Percentiles rank a stretch among this genome's conserved stretches.
Conservation (phyloP, 2,329 filamentous ascomycete genomes). For the Magnaporthiopsis poae region DNA sequence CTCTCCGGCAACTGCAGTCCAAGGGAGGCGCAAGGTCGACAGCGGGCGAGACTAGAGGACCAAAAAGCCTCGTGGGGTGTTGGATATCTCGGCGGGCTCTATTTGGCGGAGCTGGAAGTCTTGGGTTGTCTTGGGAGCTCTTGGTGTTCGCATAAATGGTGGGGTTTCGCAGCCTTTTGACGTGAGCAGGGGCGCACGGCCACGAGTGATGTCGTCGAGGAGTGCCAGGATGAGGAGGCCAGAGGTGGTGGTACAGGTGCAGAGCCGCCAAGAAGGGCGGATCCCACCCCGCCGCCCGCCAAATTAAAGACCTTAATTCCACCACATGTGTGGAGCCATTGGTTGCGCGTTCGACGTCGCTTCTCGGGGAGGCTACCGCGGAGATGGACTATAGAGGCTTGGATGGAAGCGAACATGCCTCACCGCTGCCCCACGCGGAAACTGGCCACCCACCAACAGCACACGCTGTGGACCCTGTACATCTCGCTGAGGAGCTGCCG, state of each 20-base stretch:
- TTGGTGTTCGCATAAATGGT: neutral
- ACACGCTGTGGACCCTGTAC: neutral
- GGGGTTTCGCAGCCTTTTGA: neutral
- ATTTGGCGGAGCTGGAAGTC: neutral
- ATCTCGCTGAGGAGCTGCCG: no score
- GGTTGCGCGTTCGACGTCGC: neutral
- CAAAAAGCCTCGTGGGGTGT: neutral
- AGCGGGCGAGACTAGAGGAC: neutral
- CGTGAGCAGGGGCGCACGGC: neutral
- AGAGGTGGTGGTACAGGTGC: neutral
- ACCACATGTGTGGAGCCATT: slow-evolving; percentile 4
- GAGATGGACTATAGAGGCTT: no score
- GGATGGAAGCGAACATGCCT: neutral
- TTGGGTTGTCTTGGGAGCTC: slow-evolving; percentile 1
- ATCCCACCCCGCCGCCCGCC: neutral
- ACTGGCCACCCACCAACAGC: neutral
- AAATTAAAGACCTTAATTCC: slow-evolving; percentile 6
- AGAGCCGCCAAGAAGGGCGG: slow-evolving; percentile 1
- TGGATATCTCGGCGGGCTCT: slow-evolving; percentile 5
- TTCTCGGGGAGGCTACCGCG: neutral
- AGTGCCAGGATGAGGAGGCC: neutral
- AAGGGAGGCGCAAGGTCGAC: neutral
- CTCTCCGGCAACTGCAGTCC: no score
- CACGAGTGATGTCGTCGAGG: neutral
- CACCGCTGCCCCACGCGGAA: neutral